These are phyloP conservation scores for Mallotus repandus DNA, from an alignment of 441 rosid genomes.

Conservation along the genomic window DNA sequence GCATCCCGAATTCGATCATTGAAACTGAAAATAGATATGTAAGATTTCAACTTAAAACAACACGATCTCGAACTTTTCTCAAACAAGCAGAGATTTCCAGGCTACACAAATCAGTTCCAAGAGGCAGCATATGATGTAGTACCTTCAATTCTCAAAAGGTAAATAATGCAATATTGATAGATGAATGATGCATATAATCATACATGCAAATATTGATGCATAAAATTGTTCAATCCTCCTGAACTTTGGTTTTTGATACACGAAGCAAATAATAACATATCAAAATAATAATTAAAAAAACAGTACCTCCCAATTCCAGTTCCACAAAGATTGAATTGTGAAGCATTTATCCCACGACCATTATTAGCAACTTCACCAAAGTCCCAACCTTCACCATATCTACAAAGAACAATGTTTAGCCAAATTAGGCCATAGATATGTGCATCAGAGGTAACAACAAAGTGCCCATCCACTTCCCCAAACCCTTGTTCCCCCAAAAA, in stretches of 20 bases:
- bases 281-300: conserved; percentile 17
- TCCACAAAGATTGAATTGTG: conserved; percentile 77
- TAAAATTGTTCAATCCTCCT: background rate
- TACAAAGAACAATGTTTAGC: conserved; percentile 32
- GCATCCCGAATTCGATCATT: conserved; percentile 99
- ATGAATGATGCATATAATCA: too few species aligned
- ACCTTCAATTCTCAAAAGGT: too few species aligned
- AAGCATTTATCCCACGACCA: conserved; percentile 91
- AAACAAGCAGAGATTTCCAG: too few species aligned
- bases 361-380: conserved; percentile 98
- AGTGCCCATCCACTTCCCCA: background rate
- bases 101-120: too few species aligned
- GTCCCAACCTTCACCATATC: conserved; percentile 99
- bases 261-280: background rate
- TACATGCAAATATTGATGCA: too few species aligned
- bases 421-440: background rate
- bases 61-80: too few species aligned
- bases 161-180: too few species aligned
- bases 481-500: background rate
- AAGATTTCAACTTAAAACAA: background rate
- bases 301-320: conserved; percentile 92
- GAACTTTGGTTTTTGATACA: background rate
- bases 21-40: conserved; percentile 46
- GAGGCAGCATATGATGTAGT: too few species aligned
- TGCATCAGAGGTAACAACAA: background rate